Base-by-base conservation (phyloP, 192 early-diverging fungal genomes). In the Powellomyces hirtus region DNA sequence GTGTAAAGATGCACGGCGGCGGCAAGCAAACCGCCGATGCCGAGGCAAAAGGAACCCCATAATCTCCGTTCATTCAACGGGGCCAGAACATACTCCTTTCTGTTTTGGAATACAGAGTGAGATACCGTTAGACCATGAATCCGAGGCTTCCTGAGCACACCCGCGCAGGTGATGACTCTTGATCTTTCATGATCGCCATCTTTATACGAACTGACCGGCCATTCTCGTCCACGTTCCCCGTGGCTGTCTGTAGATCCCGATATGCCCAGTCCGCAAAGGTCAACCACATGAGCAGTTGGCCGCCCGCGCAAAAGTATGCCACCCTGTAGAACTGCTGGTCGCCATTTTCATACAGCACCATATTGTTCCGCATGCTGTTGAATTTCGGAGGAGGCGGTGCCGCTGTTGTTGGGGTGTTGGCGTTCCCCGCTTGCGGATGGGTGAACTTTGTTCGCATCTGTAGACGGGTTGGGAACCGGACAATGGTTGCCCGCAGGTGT, bases 301-400 rank as follows among this genome's bases (percentile, higher is more conserved):
- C 55, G 1, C 57, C 67, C 4, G 67, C 67, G 45, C 55, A 69
- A 59, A 69, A 69, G 58, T 69, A 60, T 30, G 67, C 67, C 4
- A 69, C 40, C 22, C 67, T 56, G 67, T 66, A 66, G 5, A 38
- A 31, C 18, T 24, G 18, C 37, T 66, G 64, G 36, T 66, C 51
- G 0, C 35, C n/a, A 38, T 66, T 66, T n/a, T 56, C 50, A 5
- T 66, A 66, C 2, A 66, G 50, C 0, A 36, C 33, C 0, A 40
- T 40, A 36, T 66, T 33, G 37, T 36, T 27, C 11, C 24, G 46
- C 7, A 51, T 2, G 14, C 46, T 49, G 5, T 16, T 49, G n/a
- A 2, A 2, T 44, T 0, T 49, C 26, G 46, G 46, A 18, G 46
- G 46, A n/a, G n/a, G n/a, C n/a, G n/a, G n/a, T n/a, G n/a, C n/a